Evolutionary conservation across 139 green algal genomes (phyloP).

Genomic region (Coelastrella sp.): DNA sequence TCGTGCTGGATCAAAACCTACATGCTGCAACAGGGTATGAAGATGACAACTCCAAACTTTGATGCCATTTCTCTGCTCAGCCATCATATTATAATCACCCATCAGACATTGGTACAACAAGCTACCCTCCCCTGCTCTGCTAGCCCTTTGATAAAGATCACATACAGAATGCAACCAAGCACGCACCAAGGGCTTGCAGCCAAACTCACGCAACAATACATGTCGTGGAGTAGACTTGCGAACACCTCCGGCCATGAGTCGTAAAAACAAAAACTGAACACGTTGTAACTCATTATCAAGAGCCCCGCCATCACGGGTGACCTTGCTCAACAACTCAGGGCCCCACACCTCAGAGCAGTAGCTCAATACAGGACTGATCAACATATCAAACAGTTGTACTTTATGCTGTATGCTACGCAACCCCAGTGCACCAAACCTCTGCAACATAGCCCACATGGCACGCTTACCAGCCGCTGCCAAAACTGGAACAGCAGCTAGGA

Average conservation of each 20-base stretch:
- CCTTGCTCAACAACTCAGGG: background rate
- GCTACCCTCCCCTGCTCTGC: background rate
- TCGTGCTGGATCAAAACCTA: too few relatives aligned
- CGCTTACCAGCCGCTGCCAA: background rate
- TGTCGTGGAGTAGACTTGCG: background rate
- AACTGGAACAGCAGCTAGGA: background rate
- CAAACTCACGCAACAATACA: background rate
- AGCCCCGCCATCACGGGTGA: background rate
- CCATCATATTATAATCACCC: background rate
- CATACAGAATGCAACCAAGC: background rate
- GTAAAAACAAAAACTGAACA: background rate
- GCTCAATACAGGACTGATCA: background rate
- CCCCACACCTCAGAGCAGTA: background rate
- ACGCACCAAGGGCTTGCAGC: too few relatives aligned
- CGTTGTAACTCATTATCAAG: background rate
- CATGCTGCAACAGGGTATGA: too few relatives aligned
- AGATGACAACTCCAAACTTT: background rate
- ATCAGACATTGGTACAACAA: background rate
- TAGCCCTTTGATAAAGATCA: background rate
- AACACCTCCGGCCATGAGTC: background rate
- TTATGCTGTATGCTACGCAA: background rate
- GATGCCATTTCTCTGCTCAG: background rate
- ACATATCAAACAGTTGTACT: background rate
- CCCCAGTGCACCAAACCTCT: background rate
- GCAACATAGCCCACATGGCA: background rate